A percentile compares a stretch with the other conserved stretches of the same genome.
Evolutionary conservation across 768 basidiomycete genomes (phyloP).

Genomic region (Lactarius psammicola): DNA sequence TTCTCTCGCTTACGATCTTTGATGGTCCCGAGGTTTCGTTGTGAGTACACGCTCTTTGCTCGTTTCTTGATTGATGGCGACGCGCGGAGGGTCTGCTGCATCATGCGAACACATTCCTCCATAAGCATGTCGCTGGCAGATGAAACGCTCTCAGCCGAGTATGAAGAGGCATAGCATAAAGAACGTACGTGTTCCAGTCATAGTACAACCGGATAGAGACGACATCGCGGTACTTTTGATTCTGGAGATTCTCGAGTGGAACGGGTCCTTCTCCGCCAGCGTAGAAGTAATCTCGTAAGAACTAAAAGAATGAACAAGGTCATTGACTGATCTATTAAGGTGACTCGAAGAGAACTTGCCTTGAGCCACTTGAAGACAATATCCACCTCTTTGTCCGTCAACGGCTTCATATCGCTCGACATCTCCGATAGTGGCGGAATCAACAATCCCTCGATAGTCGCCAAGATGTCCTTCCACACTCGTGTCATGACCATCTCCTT

Average conservation of each 20-base stretch:
- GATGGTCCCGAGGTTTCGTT: constrained; percentile 95
- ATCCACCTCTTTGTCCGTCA: constrained; percentile 95
- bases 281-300: constrained; percentile 93
- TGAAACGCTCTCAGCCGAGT: constrained; percentile 23
- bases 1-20: constrained; percentile 92
- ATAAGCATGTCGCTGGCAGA: constrained; percentile 71
- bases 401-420: constrained; percentile 84
- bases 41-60: constrained; percentile 88
- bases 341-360: constrained; percentile 56
- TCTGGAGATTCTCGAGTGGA: constrained; percentile 81
- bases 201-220: constrained; percentile 91
- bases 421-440: constrained; percentile 87
- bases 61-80: constrained; percentile 80
- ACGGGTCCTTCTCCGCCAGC: constrained; percentile 91
- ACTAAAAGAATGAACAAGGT: no score
- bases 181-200: constrained; percentile 85
- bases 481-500: constrained; percentile 91
- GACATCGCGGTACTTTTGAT: constrained; percentile 91
- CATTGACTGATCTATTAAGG: no score
- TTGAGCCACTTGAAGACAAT: constrained; percentile 99
- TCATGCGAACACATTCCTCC: constrained; percentile 95
- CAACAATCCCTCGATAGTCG: constrained; percentile 80
- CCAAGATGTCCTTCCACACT: constrained; percentile 95
- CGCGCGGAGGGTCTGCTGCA: constrained; percentile 80
- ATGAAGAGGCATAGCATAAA: neutral